Conservation (phyloP, 495 filamentous ascomycete species). For the Bacidia rubella region DNA sequence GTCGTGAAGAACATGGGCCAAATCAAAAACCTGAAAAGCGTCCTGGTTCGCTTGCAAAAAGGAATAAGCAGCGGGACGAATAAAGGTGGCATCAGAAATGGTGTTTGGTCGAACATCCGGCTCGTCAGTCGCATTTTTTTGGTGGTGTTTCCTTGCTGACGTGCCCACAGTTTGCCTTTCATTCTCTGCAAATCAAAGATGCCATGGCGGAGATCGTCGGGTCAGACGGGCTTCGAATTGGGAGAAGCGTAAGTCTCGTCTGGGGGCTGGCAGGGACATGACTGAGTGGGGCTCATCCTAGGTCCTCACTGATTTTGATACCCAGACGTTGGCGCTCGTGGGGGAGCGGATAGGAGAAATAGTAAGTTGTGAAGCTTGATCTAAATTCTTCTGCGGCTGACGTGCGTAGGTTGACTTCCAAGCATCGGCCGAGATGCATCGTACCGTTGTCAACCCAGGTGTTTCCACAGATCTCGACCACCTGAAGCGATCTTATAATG, state of each 20-base stretch:
- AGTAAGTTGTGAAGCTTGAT: constrained; percentile 5
- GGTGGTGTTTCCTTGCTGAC: neutral
- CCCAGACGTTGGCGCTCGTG: constrained; percentile 18
- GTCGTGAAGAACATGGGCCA: constrained; percentile 53
- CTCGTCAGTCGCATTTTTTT: constrained; percentile 28
- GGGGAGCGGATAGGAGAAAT: constrained; percentile 12
- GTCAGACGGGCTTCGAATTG: constrained; percentile 39
- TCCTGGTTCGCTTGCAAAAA: constrained; percentile 59
- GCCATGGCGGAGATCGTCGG: constrained; percentile 47
- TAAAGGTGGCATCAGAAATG: constrained; percentile 44
- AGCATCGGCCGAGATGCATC: constrained; percentile 56
- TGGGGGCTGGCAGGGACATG: neutral
- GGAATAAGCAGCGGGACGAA: constrained; percentile 54
- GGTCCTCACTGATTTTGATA: constrained; percentile 22
- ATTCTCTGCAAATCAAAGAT: constrained; percentile 55
- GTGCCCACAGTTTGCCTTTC: constrained; percentile 42
- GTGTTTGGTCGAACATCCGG: constrained; percentile 57
- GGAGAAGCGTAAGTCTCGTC: constrained; percentile 35
- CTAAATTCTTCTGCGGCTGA: neutral
- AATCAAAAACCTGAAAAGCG: constrained; percentile 65
- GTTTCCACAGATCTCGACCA: constrained; percentile 65
- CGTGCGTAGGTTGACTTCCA: constrained; percentile 62
- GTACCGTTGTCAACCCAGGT: constrained; percentile 58
- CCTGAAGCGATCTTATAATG: constrained; percentile 64
- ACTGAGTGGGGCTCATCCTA: neutral